These are phyloP conservation scores for Aspergillus tamarii DNA, from an alignment of 2,329 filamentous ascomycete species.

Conservation along the genomic window DNA sequence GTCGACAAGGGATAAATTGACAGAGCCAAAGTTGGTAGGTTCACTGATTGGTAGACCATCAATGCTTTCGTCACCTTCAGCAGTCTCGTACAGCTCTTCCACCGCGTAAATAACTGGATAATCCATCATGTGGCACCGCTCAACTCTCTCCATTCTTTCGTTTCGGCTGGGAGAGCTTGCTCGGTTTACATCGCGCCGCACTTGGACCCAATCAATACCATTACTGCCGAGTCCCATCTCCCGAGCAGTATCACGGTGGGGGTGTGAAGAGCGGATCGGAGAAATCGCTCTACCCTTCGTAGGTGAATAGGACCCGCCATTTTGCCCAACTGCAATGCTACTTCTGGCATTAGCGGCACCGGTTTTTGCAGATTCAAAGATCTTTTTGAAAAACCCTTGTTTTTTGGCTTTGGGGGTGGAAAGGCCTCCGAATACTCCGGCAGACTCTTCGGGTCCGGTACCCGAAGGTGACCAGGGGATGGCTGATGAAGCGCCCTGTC, in stretches of 20 bases:
- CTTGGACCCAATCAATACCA: conserved; percentile 89
- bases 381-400: conserved; percentile 92
- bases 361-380: conserved; percentile 91
- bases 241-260: conserved; percentile 56
- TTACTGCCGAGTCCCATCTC: conserved; percentile 70
- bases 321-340: conserved; percentile 71
- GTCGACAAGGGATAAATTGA: conserved; percentile 86
- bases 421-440: conserved; percentile 76
- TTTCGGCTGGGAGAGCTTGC: conserved; percentile 91
- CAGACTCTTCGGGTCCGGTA: conserved; percentile 61
- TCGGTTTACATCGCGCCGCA: conserved; percentile 90
- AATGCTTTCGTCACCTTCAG: conserved; percentile 86
- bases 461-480: conserved; percentile 57
- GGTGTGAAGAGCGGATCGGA: conserved; percentile 38
- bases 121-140: conserved; percentile 94
- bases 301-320: conserved; percentile 48
- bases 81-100: conserved; percentile 80
- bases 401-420: conserved; percentile 75
- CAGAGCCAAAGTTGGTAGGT: conserved; percentile 76
- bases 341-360: conserved; percentile 87
- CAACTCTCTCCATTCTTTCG: conserved; percentile 79
- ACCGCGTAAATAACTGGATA: conserved; percentile 85
- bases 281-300: conserved; percentile 55
- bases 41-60: conserved; percentile 83
- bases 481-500: conserved; percentile 64